Conservation (phyloP, 371 early-diverging fungal genomes). For the Syncephalis fuscata region DNA sequence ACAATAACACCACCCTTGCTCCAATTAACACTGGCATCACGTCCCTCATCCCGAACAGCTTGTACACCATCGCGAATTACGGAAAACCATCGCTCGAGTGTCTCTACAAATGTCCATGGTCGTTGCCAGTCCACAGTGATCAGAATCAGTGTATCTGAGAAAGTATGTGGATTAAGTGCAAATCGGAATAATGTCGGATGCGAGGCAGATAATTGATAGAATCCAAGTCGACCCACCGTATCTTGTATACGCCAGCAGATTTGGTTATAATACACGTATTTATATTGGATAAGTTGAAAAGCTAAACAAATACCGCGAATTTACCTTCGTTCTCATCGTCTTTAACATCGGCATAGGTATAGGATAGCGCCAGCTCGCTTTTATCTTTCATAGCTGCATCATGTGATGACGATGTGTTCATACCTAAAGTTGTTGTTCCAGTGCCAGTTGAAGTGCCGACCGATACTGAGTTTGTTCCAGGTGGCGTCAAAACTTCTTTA, state of each 20-base stretch:
- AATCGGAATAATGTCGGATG: conserved; percentile 59
- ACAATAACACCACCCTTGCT: conserved; percentile 46
- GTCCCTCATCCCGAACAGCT: conserved; percentile 37
- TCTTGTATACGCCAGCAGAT: too few relatives aligned
- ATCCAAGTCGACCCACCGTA: conserved; percentile 64
- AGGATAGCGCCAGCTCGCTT: conserved; percentile 66
- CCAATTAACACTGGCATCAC: conserved; percentile 24
- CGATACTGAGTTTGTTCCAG: neutral
- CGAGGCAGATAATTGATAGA: conserved; percentile 65
- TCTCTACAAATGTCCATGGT: conserved; percentile 78
- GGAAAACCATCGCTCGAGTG: conserved; percentile 62
- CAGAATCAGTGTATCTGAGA: conserved; percentile 47
- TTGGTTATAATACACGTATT: neutral
- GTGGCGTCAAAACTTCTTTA: conserved; percentile 3
- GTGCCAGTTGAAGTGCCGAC: conserved; percentile 17
- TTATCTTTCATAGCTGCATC: conserved; percentile 25
- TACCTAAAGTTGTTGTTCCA: conserved; percentile 17
- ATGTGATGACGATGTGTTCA: conserved; percentile 13
- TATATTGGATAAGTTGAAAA: too few relatives aligned
- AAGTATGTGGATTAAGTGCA: conserved; percentile 46
- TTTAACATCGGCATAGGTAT: conserved; percentile 63
- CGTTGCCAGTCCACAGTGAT: conserved; percentile 82
- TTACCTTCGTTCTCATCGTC: conserved; percentile 72
- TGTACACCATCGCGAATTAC: conserved; percentile 48
- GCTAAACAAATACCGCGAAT: neutral